A percentile compares a stretch with the other conserved stretches of the same genome.
phyloP scores from a whole-genome alignment of 2,329 filamentous ascomycete species.

The Cordyceps militaris region DNA sequence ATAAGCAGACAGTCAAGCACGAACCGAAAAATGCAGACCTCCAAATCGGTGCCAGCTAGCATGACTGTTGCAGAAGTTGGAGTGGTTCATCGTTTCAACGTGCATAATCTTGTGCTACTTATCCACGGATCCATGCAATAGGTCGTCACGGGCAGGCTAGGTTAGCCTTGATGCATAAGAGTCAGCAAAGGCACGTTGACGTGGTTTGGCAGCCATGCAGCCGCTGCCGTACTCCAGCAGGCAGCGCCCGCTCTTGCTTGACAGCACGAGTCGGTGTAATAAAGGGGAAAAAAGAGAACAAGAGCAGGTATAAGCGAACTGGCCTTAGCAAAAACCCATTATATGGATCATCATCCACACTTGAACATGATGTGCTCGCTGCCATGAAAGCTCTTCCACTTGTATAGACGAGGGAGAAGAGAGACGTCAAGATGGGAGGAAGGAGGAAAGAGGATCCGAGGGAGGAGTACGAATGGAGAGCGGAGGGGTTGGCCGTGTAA shows the following conservation, averaged over 20 bases:
- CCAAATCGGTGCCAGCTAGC: background rate
- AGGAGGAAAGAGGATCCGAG: background rate
- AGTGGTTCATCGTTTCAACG: background rate
- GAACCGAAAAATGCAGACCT: slow-evolving; percentile 16
- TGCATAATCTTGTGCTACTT: background rate
- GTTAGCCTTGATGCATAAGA: background rate
- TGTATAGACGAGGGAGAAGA: background rate
- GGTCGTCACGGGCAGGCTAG: background rate
- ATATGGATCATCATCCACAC: background rate
- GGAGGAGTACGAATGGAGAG: too few species aligned
- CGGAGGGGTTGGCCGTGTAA: too few species aligned
- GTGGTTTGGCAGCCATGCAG: slow-evolving; percentile 8
- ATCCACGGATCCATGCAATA: background rate
- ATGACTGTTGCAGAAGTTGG: background rate
- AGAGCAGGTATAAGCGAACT: background rate
- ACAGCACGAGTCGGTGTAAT: background rate
- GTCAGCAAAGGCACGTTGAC: background rate
- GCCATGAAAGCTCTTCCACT: background rate
- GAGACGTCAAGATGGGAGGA: background rate
- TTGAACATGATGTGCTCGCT: background rate
- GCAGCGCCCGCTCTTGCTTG: background rate
- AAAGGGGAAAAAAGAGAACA: background rate
- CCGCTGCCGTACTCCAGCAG: background rate
- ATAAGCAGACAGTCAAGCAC: slow-evolving; percentile 34
- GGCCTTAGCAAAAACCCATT: background rate